Conservation (phyloP, 768 basidiomycete genomes). For the Boletus bicolor region DNA sequence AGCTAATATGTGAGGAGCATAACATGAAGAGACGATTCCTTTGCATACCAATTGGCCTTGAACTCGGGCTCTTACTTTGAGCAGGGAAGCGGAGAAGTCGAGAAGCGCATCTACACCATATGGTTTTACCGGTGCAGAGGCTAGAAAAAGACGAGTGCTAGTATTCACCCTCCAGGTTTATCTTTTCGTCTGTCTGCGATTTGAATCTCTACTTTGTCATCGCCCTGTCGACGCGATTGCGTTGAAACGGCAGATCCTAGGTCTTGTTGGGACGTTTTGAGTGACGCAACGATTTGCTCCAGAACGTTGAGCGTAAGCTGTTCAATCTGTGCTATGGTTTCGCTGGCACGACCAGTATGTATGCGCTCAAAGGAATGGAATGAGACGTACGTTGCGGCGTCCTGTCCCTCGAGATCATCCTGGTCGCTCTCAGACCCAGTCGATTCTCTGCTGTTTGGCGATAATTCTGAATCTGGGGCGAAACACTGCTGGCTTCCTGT, state of each 20-base stretch:
- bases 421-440: constrained; percentile 5
- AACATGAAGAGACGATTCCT: background rate
- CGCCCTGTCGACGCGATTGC: constrained; percentile 5
- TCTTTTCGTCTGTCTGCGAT: constrained; percentile 37
- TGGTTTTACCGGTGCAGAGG: background rate
- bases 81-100: constrained; percentile 38
- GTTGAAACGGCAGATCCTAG: background rate
- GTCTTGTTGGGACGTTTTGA: constrained; percentile 5
- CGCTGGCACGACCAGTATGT: constrained; percentile 13
- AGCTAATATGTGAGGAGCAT: background rate
- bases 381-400: constrained; percentile 7
- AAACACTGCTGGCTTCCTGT: background rate
- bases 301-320: constrained; percentile 29
- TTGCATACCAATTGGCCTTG: constrained; percentile 40
- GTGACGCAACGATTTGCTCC: constrained; percentile 28
- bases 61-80: constrained; percentile 35
- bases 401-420: constrained; percentile 10
- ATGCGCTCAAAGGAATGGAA: background rate
- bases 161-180: constrained; percentile 28
- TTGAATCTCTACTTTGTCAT: constrained; percentile 31
- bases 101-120: constrained; percentile 7
- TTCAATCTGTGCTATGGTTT: constrained; percentile 30
- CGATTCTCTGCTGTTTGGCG: background rate
- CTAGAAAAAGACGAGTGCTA: background rate
- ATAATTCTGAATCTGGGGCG: background rate